phyloP scores from a whole-genome alignment of 2,329 filamentous ascomycete genomes.

The Helotiales sp. region DNA sequence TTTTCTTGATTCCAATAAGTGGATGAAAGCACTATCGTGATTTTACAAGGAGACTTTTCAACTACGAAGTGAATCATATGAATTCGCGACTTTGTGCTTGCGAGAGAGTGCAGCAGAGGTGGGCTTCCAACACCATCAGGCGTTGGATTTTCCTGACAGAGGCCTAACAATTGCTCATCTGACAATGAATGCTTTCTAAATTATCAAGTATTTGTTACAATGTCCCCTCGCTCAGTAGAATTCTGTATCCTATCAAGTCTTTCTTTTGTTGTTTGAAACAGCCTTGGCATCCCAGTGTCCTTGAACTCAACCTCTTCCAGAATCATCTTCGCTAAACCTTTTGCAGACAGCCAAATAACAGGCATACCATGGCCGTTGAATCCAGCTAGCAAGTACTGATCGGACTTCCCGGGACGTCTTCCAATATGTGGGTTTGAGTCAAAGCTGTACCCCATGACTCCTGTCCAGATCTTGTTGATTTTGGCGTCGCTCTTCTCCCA shows the following conservation, averaged over 20 bases:
- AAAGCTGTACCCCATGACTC: constrained; percentile 44
- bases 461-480: constrained; percentile 32
- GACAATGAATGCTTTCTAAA: too few relatives aligned
- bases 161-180: too few relatives aligned
- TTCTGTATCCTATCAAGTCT: constrained; percentile 5
- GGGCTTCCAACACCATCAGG: too few relatives aligned
- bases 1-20: too few relatives aligned
- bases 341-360: constrained; percentile 42
- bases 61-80: too few relatives aligned
- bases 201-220: constrained; percentile 2
- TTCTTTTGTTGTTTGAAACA: constrained; percentile 37
- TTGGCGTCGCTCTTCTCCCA: constrained; percentile 47
- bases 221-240: constrained; percentile 7
- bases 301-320: constrained; percentile 9
- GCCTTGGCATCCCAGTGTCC: constrained; percentile 32
- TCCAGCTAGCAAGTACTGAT: constrained; percentile 47
- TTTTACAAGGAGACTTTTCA: too few relatives aligned
- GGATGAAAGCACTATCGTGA: too few relatives aligned
- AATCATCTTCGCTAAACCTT: constrained; percentile 45
- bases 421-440: constrained; percentile 48
- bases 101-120: too few relatives aligned
- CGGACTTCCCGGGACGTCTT: constrained; percentile 39
- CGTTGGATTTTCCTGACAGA: too few relatives aligned
- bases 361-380: constrained; percentile 55
- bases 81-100: too few relatives aligned